Evolutionary conservation across 306 rosid species (phyloP), one percentile per base, ranked within the genome.

Genomic region (Castanea mollissima): DNA sequence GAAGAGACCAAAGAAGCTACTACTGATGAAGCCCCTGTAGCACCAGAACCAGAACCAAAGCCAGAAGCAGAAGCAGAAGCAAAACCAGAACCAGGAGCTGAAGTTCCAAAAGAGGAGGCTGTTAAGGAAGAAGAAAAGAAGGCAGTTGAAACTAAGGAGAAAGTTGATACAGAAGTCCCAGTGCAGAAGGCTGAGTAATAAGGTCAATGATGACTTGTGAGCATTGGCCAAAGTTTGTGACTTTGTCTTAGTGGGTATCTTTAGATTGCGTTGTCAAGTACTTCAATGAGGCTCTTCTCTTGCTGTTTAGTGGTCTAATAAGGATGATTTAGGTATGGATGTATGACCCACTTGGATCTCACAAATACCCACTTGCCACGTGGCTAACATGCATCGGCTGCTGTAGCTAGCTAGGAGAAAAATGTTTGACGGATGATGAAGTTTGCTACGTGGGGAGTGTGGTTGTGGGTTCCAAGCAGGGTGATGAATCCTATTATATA

Each of bases 1-100:
- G 89, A 82, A 85, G 88, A 81, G 75, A 55, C 83, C 56, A 79
- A 82, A 72, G 88, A 85, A 78, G 56, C 80, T 55, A 55, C 58
- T 49, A 84, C 70, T 16, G 85, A 14, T 21, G 75, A 79, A 60
- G 77, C 74, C 71, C 57, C 82, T 57, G 55, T 56, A 57, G 55
- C 63, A 35, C 41, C 78, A 21, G 69, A 29, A 62, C 46, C 80
- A 46, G 27, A 34, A 11, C 57, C 69, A 27, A 84, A 79, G 55
- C 18, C 81, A 10, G 86, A 78, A 38, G 74, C 59, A 14, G 86
- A 78, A 38, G 71, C 55, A 1, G 80, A 51, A 51, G 23, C 78
- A 79, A 73, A 78, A 14, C 31, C 56, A 32, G 44, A 35, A 46
- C 27, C 12, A 1, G 81, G 41, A 23, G 35, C 71, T 46, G 85